Evolutionary conservation across 768 basidiomycete species (phyloP).

Genomic region (Boletus coccyginus): DNA sequence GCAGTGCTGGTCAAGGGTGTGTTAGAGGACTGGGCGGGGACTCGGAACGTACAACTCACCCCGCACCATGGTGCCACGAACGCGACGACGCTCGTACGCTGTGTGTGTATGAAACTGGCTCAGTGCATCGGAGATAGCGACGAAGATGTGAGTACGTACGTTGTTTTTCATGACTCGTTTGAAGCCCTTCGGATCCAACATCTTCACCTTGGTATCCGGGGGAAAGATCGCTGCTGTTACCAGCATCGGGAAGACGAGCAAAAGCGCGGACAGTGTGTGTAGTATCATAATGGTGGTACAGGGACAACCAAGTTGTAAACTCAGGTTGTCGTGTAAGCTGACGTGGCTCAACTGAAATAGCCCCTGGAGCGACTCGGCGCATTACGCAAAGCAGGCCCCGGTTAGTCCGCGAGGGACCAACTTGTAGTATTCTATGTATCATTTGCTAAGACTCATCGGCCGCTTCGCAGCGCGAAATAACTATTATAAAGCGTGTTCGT

Average conservation of each 20-base stretch:
- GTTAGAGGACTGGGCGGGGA: background rate
- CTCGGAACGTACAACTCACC: conserved; percentile 40
- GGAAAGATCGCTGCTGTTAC: conserved; percentile 48
- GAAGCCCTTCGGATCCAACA: conserved; percentile 68
- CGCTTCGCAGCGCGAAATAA: background rate
- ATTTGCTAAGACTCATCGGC: too few species aligned
- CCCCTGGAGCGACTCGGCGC: background rate
- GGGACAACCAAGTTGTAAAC: background rate
- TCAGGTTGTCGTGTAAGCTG: background rate
- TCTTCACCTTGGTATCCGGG: conserved; percentile 61
- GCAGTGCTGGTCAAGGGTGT: conserved; percentile 53
- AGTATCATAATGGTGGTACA: conserved; percentile 25
- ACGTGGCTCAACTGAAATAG: conserved; percentile 17
- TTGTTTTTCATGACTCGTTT: conserved; percentile 71
- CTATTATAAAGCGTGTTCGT: background rate
- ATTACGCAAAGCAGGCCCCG: background rate
- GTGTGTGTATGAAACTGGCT: background rate
- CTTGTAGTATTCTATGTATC: background rate
- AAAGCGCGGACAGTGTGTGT: conserved; percentile 10
- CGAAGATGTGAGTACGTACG: conserved; percentile 43
- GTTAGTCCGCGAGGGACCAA: too few species aligned
- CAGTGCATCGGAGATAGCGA: background rate
- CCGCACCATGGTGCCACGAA: conserved; percentile 97
- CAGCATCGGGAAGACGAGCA: conserved; percentile 32
- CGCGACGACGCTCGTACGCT: conserved; percentile 80